Evolutionary conservation across 1,139 yeast species (phyloP), one percentile per base, ranked within the genome.

Genomic region (Pichiaceae sp.): DNA sequence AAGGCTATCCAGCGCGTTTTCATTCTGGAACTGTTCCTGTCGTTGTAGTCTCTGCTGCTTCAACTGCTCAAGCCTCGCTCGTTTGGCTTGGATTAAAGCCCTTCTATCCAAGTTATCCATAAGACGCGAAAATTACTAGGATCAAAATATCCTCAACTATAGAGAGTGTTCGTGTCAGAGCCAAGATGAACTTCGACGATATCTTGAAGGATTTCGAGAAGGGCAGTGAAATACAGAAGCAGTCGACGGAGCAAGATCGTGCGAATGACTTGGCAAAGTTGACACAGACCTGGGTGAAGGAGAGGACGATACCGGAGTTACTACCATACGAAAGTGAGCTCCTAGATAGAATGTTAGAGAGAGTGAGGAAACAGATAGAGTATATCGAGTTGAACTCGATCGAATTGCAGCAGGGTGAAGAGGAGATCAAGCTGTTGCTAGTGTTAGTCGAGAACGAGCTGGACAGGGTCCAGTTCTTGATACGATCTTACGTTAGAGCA

Each of bases 391-490:
- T 66, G 35, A 68, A 75, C 40, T 72, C 80, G 9, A 66, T 75
- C 49, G 77, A 75, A 32, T 55, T 72, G 17, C 65, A 62, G 40
- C 59, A 59, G 2, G 54, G 55, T 26, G 80, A 76, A 44, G 64
- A 68, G 32, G 91, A 83, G 49, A 80, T 81, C 56, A 89, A 89
- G 55, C 62, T 91, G 39, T 81, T 82, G 42, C 64, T 89, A 31
- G 75, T 91, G 66, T 72, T 93, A 16, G 78, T 89, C 44, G 98
- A 91, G 54, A 82, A 95, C 3, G 98, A 91, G 50, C 69, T 91
- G 20, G 98, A 91, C 52, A 64, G 98, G 40, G 72, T 86, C 34
- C 86, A 82, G 50, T 91, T 80, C 54, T 61, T 91, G 31, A 66
- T 89, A 16, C 65, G 97, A 38, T 72, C 87, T 19, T 89, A 86